Percentiles rank a stretch among this genome's conserved stretches.
Conservation (phyloP, 352 stramenopile species). For the Phytophthora syringae region DNA sequence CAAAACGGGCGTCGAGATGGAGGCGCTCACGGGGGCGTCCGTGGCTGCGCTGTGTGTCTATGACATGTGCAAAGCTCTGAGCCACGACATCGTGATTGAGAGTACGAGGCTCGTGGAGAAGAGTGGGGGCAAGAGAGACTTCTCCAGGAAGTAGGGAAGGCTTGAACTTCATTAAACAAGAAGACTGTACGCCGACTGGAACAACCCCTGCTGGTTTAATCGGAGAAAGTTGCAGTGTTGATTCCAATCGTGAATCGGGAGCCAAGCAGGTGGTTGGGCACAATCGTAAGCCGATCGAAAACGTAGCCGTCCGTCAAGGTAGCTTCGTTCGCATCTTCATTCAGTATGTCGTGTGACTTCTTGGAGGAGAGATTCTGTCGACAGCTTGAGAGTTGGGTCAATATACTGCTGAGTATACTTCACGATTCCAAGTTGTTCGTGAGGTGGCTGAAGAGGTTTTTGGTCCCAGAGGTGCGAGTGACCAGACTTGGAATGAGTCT, state of each 20-base stretch:
- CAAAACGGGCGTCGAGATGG: slow-evolving; percentile 96
- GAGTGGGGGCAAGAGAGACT: slow-evolving; percentile 91
- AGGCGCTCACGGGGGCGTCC: slow-evolving; percentile 94
- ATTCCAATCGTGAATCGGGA: slow-evolving; percentile 26
- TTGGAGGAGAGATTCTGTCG: slow-evolving; percentile 17
- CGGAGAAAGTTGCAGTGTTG: slow-evolving; percentile 24
- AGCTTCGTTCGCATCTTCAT: slow-evolving; percentile 3
- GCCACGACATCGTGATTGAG: slow-evolving; percentile 95
- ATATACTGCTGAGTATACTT: slow-evolving; percentile 19
- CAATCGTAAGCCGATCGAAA: slow-evolving; percentile 18
- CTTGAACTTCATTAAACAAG: slow-evolving; percentile 12
- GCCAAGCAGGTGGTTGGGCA: slow-evolving; percentile 26
- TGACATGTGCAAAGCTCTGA: slow-evolving; percentile 99
- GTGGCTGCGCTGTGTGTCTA: slow-evolving; percentile 97
- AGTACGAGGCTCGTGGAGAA: slow-evolving; percentile 91
- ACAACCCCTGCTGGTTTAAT: slow-evolving; percentile 21
- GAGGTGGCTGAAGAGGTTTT: slow-evolving; percentile 9
- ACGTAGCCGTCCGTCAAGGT: slow-evolving; percentile 26
- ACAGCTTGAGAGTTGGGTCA: slow-evolving; percentile 12
- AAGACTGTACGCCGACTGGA: too few relatives aligned
- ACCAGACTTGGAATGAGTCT: neutral
- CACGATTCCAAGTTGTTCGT: slow-evolving; percentile 1
- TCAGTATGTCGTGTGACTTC: slow-evolving; percentile 15
- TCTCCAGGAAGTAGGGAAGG: slow-evolving; percentile 32
- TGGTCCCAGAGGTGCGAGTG: slow-evolving; percentile 26